phyloP scores from a whole-genome alignment of 768 basidiomycete species.

The Dioszegia hungarica region DNA sequence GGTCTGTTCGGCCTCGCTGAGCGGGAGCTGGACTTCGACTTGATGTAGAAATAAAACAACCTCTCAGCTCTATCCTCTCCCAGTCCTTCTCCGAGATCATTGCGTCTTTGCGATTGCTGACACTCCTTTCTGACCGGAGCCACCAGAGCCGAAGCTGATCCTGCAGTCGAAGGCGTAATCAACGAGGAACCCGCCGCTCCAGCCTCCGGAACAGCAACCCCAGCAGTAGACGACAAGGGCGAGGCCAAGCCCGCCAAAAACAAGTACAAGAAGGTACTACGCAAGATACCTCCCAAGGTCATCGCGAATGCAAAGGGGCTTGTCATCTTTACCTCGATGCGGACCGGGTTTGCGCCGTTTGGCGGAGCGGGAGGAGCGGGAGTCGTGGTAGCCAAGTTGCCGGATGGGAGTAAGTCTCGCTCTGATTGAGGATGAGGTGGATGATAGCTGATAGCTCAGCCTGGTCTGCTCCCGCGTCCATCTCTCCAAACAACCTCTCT shows the following conservation, averaged over 20 bases:
- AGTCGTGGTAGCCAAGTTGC: slow-evolving; percentile 46
- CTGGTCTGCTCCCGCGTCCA: slow-evolving; percentile 47
- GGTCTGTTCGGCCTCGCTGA: too few species aligned
- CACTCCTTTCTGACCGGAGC: too few species aligned
- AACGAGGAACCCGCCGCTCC: slow-evolving; percentile 20
- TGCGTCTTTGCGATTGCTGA: too few species aligned
- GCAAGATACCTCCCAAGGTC: slow-evolving; percentile 48
- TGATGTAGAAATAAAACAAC: too few species aligned
- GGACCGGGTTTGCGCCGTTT: slow-evolving; percentile 47
- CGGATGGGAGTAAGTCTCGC: slow-evolving; percentile 44
- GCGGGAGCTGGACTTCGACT: too few species aligned
- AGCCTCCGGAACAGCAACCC: not conserved
- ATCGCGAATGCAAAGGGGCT: slow-evolving; percentile 41
- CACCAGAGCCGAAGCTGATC: not conserved
- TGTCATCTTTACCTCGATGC: slow-evolving; percentile 47
- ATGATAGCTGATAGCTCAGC: slow-evolving; percentile 19
- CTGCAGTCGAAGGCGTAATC: slow-evolving; percentile 27
- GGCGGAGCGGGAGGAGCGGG: slow-evolving; percentile 49
- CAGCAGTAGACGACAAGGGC: slow-evolving; percentile 5
- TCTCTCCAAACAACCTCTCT: slow-evolving; percentile 47
- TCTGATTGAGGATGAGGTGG: not conserved
- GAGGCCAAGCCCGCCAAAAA: slow-evolving; percentile 13
- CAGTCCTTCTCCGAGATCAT: too few species aligned
- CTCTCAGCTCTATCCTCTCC: too few species aligned
- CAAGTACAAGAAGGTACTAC: slow-evolving; percentile 37